Evolutionary conservation across 345 rosid species (phyloP).

Genomic region (Lepidium africanum): DNA sequence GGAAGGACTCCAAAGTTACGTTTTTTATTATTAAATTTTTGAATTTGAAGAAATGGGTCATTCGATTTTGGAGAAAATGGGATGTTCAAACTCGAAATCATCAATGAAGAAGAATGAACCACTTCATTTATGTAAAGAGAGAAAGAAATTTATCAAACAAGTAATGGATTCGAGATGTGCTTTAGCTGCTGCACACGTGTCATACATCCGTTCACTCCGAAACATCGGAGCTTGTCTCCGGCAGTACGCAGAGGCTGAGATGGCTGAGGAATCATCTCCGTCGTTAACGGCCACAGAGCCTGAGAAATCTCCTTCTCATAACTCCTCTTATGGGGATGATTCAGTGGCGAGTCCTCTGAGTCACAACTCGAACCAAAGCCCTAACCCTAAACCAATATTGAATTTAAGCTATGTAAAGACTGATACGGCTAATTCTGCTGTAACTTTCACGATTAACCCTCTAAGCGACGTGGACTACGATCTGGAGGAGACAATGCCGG

Average conservation of each 20-base stretch:
- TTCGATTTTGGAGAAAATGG: slow-evolving; percentile 42
- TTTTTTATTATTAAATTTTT: neutral
- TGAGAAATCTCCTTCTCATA: slow-evolving; percentile 69
- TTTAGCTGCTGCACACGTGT: slow-evolving; percentile 87
- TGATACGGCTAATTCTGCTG: slow-evolving; percentile 29
- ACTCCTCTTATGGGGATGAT: slow-evolving; percentile 56
- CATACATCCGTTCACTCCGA: slow-evolving; percentile 65
- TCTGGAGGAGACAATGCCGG: slow-evolving; percentile 9
- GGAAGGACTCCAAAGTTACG: neutral
- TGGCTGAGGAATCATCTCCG: slow-evolving; percentile 47
- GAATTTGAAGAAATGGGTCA: slow-evolving; percentile 18
- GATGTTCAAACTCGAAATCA: slow-evolving; percentile 60
- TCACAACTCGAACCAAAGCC: slow-evolving; percentile 31
- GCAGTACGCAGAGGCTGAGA: slow-evolving; percentile 69
- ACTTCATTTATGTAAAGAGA: slow-evolving; percentile 58
- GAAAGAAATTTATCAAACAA: slow-evolving; percentile 66
- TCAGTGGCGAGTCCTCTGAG: slow-evolving; percentile 45
- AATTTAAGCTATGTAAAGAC: slow-evolving; percentile 50
- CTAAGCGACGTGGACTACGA: slow-evolving; percentile 37
- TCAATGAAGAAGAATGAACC: slow-evolving; percentile 42
- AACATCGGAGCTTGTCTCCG: slow-evolving; percentile 72
- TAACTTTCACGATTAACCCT: slow-evolving; percentile 55
- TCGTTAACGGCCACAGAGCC: slow-evolving; percentile 60
- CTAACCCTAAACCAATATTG: slow-evolving; percentile 30
- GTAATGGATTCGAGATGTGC: slow-evolving; percentile 74